These are phyloP conservation scores for Litchi chinensis DNA, from an alignment of 345 rosid genomes.

Conservation along the genomic window DNA sequence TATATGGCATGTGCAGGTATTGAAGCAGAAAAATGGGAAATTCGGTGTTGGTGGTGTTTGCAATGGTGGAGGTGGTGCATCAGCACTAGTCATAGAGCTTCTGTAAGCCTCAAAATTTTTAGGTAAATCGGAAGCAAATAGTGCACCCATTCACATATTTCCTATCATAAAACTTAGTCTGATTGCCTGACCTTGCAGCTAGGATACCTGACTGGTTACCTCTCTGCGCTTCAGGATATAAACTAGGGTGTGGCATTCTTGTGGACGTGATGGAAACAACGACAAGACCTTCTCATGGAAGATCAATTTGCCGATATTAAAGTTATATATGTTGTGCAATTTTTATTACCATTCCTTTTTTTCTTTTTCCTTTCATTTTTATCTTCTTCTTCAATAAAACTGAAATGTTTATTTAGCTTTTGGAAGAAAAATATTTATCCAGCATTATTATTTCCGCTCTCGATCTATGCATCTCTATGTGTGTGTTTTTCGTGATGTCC, in stretches of 20 bases:
- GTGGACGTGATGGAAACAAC: background rate
- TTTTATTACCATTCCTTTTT: conserved; percentile 7
- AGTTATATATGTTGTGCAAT: conserved; percentile 9
- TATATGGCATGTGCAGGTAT: conserved; percentile 39
- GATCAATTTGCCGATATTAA: background rate
- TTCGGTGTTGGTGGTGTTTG: conserved; percentile 92
- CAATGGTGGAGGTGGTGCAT: conserved; percentile 99
- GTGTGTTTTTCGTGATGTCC: no score
- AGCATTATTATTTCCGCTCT: background rate
- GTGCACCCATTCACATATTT: background rate
- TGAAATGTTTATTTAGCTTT: background rate
- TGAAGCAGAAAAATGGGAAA: conserved; percentile 76
- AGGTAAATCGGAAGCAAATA: conserved; percentile 24
- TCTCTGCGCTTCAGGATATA: conserved; percentile 1
- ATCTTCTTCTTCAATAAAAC: conserved; percentile 4
- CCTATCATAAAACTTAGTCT: background rate
- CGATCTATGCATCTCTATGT: background rate
- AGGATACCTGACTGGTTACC: background rate
- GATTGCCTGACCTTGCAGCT: background rate
- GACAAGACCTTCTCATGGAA: background rate
- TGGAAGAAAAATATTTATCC: background rate
- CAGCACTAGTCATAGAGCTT: conserved; percentile 86
- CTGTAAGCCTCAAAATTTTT: conserved; percentile 33
- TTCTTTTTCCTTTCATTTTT: no score
- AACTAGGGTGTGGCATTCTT: background rate